Evolutionary conservation across 1,284 basidiomycete species (phyloP), one percentile per base, ranked within the genome.

Genomic region (Irpex rosettiformis): DNA sequence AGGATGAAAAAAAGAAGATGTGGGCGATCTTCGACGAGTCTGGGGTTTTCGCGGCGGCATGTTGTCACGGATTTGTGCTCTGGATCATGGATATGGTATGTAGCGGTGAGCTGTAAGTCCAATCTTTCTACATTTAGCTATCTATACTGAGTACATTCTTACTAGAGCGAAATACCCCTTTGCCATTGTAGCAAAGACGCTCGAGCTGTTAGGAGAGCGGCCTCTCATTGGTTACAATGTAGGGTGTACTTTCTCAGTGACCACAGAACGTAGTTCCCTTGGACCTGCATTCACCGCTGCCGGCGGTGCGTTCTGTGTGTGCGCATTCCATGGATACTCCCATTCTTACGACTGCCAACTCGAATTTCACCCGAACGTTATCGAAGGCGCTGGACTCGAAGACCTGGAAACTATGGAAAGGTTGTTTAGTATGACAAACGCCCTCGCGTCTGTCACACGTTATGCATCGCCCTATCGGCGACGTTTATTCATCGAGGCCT

Each of bases 141-240:
- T 27, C 66, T 5, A 16, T 43, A n/a, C 49, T 67, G 55, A 62
- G 65, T 48, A 58, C 55, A 4, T 4, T 51, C 11, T 4, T 42
- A 33, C 47, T 52, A 76, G 74, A 1, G 74, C 72, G n/a, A 75
- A 76, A 55, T 73, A 74, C 47, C 66, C 69, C 0, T 61, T 75
- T 1, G 70, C 73, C 0, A 66, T 67, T 13, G 56, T 69, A 1
- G 59, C 64, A 4, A 61, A 65, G 49, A 33, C 70, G 4, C 48
- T 75, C 0, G 64, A 68, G 10, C 52, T 51, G 0, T 62, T 70
- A 27, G 64, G 53, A 2, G 16, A 33, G 22, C 6, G 29, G 37
- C 40, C 62, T 1, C 52, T 58, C 1, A n/a, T 63, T 6, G 71
- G 66, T 1, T 76, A 72, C 59, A 71, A 76, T 55, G 74, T 76